Evolutionary conservation across 768 basidiomycete genomes (phyloP).

Genomic region (Auriscalpium microsporum): DNA sequence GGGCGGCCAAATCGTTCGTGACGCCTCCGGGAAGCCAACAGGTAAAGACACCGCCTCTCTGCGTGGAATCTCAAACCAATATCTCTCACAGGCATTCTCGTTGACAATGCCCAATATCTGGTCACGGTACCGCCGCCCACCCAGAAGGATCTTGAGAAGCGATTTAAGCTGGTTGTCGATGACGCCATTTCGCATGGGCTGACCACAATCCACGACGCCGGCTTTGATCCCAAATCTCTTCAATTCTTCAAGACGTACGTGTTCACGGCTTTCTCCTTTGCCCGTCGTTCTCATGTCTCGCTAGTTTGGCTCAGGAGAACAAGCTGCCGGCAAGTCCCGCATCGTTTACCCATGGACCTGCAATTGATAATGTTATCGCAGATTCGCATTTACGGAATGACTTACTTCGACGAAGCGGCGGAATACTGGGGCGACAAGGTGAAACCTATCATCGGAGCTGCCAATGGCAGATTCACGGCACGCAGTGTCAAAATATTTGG

Average conservation of each 20-base stretch:
- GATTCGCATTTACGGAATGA: slow-evolving; percentile 76
- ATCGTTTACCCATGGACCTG: too few species aligned
- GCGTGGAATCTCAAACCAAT: background rate
- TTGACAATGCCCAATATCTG: slow-evolving; percentile 83
- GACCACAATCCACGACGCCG: slow-evolving; percentile 84
- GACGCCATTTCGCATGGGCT: slow-evolving; percentile 68
- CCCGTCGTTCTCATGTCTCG: background rate
- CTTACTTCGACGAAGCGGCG: slow-evolving; percentile 54
- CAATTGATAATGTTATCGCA: slow-evolving; percentile 18
- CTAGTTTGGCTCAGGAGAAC: slow-evolving; percentile 52
- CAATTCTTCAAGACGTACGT: slow-evolving; percentile 63
- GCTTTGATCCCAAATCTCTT: slow-evolving; percentile 57
- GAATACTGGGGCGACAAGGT: slow-evolving; percentile 69
- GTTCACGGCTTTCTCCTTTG: background rate
- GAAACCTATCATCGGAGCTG: slow-evolving; percentile 44
- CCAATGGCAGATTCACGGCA: slow-evolving; percentile 56
- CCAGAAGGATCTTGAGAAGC: slow-evolving; percentile 50
- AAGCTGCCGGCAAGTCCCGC: slow-evolving; percentile 46
- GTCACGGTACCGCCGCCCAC: slow-evolving; percentile 56
- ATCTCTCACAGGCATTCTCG: slow-evolving; percentile 46
- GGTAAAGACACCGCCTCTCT: slow-evolving; percentile 34
- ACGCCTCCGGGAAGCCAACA: slow-evolving; percentile 57
- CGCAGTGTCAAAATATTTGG: slow-evolving; percentile 78
- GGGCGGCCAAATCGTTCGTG: slow-evolving; percentile 74
- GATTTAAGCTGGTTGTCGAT: slow-evolving; percentile 51